Evolutionary conservation across 352 stramenopile species (phyloP).

Genomic region (Pythium insidiosum): DNA sequence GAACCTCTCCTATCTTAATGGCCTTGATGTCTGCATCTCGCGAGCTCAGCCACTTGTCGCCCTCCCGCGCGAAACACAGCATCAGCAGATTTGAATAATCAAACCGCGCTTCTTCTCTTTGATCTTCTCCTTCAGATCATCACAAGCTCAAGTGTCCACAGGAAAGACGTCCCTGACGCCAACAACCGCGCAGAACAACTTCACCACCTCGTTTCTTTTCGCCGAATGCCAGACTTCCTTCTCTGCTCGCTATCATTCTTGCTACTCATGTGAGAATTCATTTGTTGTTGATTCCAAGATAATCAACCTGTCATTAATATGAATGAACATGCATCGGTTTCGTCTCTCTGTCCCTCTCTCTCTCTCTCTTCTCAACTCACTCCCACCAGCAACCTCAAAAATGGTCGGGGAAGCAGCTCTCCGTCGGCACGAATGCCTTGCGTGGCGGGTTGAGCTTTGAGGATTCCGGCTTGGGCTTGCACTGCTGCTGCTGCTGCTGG

Average conservation of each 20-base stretch:
- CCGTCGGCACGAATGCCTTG: constrained; percentile 43
- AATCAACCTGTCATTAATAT: too few species aligned
- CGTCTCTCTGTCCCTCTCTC: too few species aligned
- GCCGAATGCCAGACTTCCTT: constrained; percentile 2
- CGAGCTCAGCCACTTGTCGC: constrained; percentile 12
- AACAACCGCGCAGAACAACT: constrained; percentile 15
- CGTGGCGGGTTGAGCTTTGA: constrained; percentile 53
- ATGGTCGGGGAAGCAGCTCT: too few species aligned
- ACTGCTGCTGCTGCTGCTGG: constrained; percentile 12
- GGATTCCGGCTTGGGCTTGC: constrained; percentile 13
- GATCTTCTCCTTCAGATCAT: constrained; percentile 21
- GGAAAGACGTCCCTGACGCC: constrained; percentile 13
- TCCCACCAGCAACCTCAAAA: too few species aligned
- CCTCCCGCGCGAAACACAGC: constrained; percentile 21
- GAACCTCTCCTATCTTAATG: constrained; percentile 3
- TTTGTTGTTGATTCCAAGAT: too few species aligned
- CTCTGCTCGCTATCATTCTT: constrained; percentile 2
- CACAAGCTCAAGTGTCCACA: constrained; percentile 10
- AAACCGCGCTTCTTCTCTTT: constrained; percentile 12
- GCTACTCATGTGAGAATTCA: too few species aligned
- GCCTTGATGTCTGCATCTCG: constrained; percentile 1
- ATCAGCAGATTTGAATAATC: constrained; percentile 9
- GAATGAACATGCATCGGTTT: too few species aligned
- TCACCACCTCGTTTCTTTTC: constrained; percentile 9
- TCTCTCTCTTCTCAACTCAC: too few species aligned